A percentile compares a stretch with the other conserved stretches of the same genome.
Evolutionary conservation across 2,329 filamentous ascomycete species (phyloP).

Genomic region (Sclerotinia trifoliorum): DNA sequence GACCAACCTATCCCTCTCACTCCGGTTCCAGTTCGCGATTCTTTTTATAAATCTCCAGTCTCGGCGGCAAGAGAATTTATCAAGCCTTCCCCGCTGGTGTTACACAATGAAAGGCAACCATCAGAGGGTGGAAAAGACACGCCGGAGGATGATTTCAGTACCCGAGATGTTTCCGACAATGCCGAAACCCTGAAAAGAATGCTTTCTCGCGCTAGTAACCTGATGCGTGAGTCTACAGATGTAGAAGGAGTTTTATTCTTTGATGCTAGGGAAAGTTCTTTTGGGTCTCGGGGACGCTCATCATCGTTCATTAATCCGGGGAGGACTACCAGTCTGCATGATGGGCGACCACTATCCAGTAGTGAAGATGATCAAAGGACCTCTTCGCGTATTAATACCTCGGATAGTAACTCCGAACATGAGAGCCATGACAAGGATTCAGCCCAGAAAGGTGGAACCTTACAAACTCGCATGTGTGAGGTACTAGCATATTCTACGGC

Average conservation of each 20-base stretch:
- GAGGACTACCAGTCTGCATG: not conserved
- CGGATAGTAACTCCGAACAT: conserved; percentile 1
- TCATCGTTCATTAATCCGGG: not conserved
- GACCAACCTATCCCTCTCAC: not conserved
- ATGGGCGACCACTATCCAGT: not conserved
- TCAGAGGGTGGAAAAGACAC: not conserved
- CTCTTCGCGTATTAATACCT: not conserved
- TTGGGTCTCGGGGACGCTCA: conserved; percentile 3
- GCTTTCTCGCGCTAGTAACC: conserved; percentile 36
- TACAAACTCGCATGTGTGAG: conserved; percentile 24
- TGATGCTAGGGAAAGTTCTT: conserved; percentile 28
- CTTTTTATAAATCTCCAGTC: not conserved
- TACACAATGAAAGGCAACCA: not conserved
- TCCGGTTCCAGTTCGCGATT: not conserved
- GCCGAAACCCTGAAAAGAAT: conserved; percentile 29
- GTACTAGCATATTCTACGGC: conserved; percentile 35
- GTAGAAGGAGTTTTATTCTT: conserved; percentile 37
- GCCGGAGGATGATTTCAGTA: not conserved
- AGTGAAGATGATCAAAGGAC: not conserved
- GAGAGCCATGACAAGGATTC: not conserved
- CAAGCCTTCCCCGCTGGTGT: too few species aligned
- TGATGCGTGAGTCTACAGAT: conserved; percentile 35
- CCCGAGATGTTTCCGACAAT: not conserved
- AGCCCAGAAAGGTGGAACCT: not conserved
- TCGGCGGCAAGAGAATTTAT: not conserved